phyloP scores from a whole-genome alignment of 2,329 filamentous ascomycete genomes.

The Microascus cirrosus region DNA sequence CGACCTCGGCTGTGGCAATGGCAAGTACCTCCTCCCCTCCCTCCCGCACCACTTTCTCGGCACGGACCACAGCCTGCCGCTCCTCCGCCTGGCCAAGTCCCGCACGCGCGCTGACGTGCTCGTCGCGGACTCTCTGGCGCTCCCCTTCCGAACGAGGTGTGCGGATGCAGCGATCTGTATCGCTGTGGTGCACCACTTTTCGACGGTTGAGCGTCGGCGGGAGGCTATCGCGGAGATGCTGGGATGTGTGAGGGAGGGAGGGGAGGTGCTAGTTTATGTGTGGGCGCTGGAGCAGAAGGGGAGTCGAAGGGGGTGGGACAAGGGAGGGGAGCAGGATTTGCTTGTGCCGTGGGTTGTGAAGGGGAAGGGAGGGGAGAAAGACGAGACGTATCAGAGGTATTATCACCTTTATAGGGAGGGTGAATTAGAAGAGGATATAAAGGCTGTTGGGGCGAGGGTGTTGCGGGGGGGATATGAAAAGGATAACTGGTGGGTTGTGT shows the following conservation, averaged over 20 bases:
- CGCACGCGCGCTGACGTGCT: slow-evolving; percentile 45
- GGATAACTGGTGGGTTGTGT: slow-evolving; percentile 96
- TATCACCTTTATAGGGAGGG: slow-evolving; percentile 86
- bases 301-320: slow-evolving; percentile 82
- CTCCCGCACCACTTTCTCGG: slow-evolving; percentile 63
- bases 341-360: slow-evolving; percentile 88
- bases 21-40: slow-evolving; percentile 84
- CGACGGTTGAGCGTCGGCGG: slow-evolving; percentile 60
- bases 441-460: slow-evolving; percentile 61
- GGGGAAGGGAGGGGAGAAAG: slow-evolving; percentile 10
- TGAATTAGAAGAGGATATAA: slow-evolving; percentile 74
- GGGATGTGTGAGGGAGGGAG: slow-evolving; percentile 47
- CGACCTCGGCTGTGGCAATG: slow-evolving; percentile 93
- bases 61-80: slow-evolving; percentile 60
- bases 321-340: slow-evolving; percentile 74
- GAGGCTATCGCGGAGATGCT: slow-evolving; percentile 64
- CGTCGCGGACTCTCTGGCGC: slow-evolving; percentile 71
- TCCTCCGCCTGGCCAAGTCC: slow-evolving; percentile 36
- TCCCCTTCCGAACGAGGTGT: slow-evolving; percentile 56
- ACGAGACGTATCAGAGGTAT: slow-evolving; percentile 71
- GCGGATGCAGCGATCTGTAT: slow-evolving; percentile 87
- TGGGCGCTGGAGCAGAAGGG: slow-evolving; percentile 90
- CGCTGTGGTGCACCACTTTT: slow-evolving; percentile 88
- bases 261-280: slow-evolving; percentile 73
- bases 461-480: slow-evolving; percentile 82